Conservation (phyloP, 1,139 yeast species). For the Spathaspora sp. region DNA sequence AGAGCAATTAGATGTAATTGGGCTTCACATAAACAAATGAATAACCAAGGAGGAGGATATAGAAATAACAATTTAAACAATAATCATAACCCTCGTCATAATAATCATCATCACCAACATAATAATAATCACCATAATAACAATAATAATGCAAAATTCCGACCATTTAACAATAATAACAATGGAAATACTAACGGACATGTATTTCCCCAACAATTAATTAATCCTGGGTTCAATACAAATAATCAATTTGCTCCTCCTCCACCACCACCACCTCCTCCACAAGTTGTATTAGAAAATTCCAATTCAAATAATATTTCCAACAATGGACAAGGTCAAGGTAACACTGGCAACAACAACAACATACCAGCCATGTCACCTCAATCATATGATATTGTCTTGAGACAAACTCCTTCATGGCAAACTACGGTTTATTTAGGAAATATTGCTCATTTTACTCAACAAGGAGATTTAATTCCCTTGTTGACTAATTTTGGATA, state of each 20-base stretch:
- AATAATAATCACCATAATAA: conserved; percentile 16
- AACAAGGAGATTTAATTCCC: conserved; percentile 74
- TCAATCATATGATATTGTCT: conserved; percentile 64
- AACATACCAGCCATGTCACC: conserved; percentile 42
- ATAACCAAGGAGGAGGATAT: conserved; percentile 2
- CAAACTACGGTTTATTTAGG: conserved; percentile 90
- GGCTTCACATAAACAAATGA: conserved; percentile 72
- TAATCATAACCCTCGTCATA: conserved; percentile 11
- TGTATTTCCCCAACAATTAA: conserved; percentile 7
- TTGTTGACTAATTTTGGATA: conserved; percentile 77
- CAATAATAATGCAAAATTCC: conserved; percentile 14
- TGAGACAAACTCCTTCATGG: conserved; percentile 79
- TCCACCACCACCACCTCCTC: conserved; percentile 1
- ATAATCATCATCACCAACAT: conserved; percentile 12
- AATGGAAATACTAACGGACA: conserved; percentile 3
- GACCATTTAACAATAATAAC: conserved; percentile 9
- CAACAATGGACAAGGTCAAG: conserved; percentile 8
- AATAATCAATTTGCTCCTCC: conserved; percentile 6
- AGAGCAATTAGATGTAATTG: conserved; percentile 82
- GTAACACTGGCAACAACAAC: conserved; percentile 5
- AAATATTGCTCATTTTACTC: conserved; percentile 74
- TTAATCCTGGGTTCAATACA: conserved; percentile 5
- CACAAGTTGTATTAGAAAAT: conserved; percentile 1
- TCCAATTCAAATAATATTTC: conserved; percentile 1
- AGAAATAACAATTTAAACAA: conserved; percentile 7